These are phyloP conservation scores for Magnusiomyces paraingens DNA, from an alignment of 1,139 yeast species.

Conservation along the genomic window DNA sequence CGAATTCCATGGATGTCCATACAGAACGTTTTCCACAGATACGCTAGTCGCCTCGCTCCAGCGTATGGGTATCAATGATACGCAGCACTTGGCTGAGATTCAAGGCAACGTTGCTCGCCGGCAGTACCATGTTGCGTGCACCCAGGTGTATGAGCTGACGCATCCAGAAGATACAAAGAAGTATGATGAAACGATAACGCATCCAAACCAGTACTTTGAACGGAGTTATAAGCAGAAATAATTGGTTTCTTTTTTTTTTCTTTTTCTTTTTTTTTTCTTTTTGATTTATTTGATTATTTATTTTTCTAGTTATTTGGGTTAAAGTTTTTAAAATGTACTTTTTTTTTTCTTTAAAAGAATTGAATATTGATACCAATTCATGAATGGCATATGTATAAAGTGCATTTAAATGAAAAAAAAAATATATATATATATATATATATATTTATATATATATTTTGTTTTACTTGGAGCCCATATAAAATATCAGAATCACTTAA, in stretches of 20 bases:
- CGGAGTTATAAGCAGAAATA: slow-evolving; percentile 32
- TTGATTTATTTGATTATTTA: background rate
- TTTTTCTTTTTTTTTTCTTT: too few relatives aligned
- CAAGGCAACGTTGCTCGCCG: slow-evolving; percentile 65
- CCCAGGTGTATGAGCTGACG: slow-evolving; percentile 79
- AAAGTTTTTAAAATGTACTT: background rate
- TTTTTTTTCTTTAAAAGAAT: background rate
- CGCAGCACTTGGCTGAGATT: slow-evolving; percentile 54
- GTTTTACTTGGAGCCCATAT: too few relatives aligned
- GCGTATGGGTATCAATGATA: slow-evolving; percentile 65
- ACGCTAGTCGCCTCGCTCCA: slow-evolving; percentile 49
- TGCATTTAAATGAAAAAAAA: too few relatives aligned
- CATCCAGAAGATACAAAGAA: slow-evolving; percentile 41
- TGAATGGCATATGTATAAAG: too few relatives aligned
- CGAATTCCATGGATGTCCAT: slow-evolving; percentile 91
- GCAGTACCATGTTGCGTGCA: slow-evolving; percentile 74
- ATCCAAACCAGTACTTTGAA: slow-evolving; percentile 86
- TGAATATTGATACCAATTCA: background rate
- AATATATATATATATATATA: too few relatives aligned
- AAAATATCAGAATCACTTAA: too few relatives aligned
- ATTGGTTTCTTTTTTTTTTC: background rate
- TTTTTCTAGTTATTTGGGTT: background rate
- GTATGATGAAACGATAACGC: slow-evolving; percentile 50
- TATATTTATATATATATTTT: too few relatives aligned
- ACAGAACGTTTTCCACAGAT: slow-evolving; percentile 64